These are phyloP conservation scores for Dendrobium officinale DNA, from an alignment of 106 monocot species.

Conservation along the genomic window DNA sequence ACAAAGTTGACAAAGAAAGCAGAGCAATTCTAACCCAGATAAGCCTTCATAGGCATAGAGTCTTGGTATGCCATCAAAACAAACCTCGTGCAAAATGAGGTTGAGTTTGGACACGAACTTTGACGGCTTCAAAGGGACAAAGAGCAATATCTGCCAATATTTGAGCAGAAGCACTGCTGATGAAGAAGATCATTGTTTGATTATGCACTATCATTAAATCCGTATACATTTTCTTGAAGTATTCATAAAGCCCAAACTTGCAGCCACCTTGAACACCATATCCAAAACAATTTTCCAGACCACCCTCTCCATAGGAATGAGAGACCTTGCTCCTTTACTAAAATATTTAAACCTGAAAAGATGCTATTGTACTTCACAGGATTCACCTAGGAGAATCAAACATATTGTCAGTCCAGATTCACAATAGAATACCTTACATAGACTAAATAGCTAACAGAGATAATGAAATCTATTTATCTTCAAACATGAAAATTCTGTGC, in stretches of 20 bases:
- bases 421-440: too few species aligned
- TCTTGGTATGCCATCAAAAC: constrained; percentile 79
- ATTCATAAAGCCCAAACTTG: constrained; percentile 90
- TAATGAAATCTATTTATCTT: too few species aligned
- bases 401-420: not conserved
- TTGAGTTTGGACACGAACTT: constrained; percentile 92
- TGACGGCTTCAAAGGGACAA: constrained; percentile 92
- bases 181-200: constrained; percentile 51
- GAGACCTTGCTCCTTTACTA: constrained; percentile 73
- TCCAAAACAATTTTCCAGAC: constrained; percentile 77
- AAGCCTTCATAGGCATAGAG: constrained; percentile 77
- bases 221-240: constrained; percentile 74
- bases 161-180: constrained; percentile 93
- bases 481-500: too few species aligned
- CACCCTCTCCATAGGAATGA: constrained; percentile 91
- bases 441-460: too few species aligned
- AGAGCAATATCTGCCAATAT: constrained; percentile 88
- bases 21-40: constrained; percentile 41
- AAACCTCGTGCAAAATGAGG: constrained; percentile 76
- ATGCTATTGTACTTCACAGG: constrained; percentile 81
- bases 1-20: constrained; percentile 6
- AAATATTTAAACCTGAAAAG: constrained; percentile 49
- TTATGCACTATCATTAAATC: constrained; percentile 47
- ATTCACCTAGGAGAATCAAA: constrained; percentile 48
- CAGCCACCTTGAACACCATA: constrained; percentile 93